phyloP scores from a whole-genome alignment of 2,329 filamentous ascomycete species.

The Colletotrichum sp. region DNA sequence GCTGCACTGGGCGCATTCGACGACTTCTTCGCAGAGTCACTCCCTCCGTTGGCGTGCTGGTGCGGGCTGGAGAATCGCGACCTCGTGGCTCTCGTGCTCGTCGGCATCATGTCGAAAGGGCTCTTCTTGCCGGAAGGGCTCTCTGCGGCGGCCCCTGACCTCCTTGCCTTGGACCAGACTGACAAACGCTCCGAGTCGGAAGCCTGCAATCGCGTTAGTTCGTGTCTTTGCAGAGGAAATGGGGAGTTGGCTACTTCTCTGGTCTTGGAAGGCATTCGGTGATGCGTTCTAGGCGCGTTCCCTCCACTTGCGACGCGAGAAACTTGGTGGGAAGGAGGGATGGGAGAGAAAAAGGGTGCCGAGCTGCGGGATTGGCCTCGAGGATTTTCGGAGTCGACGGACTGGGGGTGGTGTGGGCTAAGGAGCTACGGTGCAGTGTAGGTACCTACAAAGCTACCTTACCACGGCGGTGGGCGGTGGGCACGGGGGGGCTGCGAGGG shows the following conservation, averaged over 20 bases:
- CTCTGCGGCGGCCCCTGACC: conserved; percentile 21
- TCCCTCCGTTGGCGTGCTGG: conserved; percentile 32
- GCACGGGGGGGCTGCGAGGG: background rate
- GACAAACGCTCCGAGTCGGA: conserved; percentile 15
- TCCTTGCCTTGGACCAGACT: conserved; percentile 17
- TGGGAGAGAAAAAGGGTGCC: conserved; percentile 24
- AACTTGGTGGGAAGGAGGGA: conserved; percentile 18
- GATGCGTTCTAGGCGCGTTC: conserved; percentile 27
- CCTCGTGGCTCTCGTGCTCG: conserved; percentile 55
- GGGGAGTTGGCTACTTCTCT: conserved; percentile 23
- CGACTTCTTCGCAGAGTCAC: conserved; percentile 13
- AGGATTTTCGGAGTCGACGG: conserved; percentile 29
- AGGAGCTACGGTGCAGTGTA: conserved; percentile 20
- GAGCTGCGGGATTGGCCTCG: conserved; percentile 22
- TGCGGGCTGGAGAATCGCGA: conserved; percentile 64
- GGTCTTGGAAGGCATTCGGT: conserved; percentile 24
- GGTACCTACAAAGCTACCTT: conserved; percentile 1
- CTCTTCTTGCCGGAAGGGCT: conserved; percentile 20
- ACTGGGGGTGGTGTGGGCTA: conserved; percentile 18
- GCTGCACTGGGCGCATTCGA: conserved; percentile 40
- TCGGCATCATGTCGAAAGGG: conserved; percentile 38
- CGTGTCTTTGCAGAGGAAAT: background rate
- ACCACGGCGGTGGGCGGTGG: background rate
- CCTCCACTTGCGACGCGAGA: conserved; percentile 27
- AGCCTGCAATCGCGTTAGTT: conserved; percentile 14